A percentile compares a stretch with the other conserved stretches of the same genome.
Evolutionary conservation across 2,329 filamentous ascomycete species (phyloP).

Genomic region (Esteya vermicola): DNA sequence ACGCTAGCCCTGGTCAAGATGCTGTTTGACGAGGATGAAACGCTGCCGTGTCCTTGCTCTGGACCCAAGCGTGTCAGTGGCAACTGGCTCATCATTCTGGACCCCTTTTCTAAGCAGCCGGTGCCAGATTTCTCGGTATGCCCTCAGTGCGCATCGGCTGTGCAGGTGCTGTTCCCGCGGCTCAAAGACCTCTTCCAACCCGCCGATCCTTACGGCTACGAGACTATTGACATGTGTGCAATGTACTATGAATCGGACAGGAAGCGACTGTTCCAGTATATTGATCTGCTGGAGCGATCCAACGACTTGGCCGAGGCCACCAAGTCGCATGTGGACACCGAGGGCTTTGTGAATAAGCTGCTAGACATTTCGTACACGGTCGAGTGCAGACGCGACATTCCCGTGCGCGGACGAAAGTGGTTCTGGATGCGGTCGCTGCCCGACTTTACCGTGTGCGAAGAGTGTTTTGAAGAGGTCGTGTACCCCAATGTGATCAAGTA

Average conservation of each 20-base stretch:
- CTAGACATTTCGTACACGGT: constrained; percentile 40
- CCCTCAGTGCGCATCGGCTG: constrained; percentile 54
- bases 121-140: constrained; percentile 65
- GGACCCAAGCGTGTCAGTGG: constrained; percentile 40
- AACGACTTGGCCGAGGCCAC: constrained; percentile 34
- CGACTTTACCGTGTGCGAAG: constrained; percentile 70
- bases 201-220: constrained; percentile 29
- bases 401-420: constrained; percentile 53
- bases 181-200: constrained; percentile 53
- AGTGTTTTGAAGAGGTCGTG: constrained; percentile 74
- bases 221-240: constrained; percentile 46
- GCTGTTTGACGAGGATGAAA: constrained; percentile 45
- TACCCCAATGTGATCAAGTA: constrained; percentile 42
- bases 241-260: constrained; percentile 44
- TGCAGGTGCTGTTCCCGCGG: constrained; percentile 61
- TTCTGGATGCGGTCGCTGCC: constrained; percentile 63
- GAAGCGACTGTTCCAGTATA: constrained; percentile 42
- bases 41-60: constrained; percentile 41
- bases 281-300: constrained; percentile 43
- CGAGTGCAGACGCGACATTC: constrained; percentile 53
- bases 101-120: constrained; percentile 48
- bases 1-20: constrained; percentile 57
- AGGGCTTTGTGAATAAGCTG: constrained; percentile 49
- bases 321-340: constrained; percentile 37
- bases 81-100: constrained; percentile 62